Percentiles rank a stretch among this genome's conserved stretches.
phyloP scores from a whole-genome alignment of 116 monocot genomes.

The Dioscorea cayenensis region DNA sequence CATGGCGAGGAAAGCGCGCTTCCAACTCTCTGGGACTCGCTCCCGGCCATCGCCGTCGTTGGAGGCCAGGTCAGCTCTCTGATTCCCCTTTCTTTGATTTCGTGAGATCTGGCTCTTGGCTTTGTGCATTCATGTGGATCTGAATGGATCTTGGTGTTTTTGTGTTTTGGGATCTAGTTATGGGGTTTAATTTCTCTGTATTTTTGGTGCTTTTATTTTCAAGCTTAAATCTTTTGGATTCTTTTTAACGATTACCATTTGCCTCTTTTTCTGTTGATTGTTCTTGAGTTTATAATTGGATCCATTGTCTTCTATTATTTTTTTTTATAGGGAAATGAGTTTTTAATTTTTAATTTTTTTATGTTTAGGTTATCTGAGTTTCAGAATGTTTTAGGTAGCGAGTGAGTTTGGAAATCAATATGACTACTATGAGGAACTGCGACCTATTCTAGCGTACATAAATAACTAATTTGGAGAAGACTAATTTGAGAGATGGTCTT shows the following conservation, averaged over 20 bases:
- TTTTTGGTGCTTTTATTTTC: neutral
- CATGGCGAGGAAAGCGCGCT: constrained; percentile 74
- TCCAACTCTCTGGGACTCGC: constrained; percentile 81
- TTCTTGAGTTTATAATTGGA: neutral
- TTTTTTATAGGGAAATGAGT: no score
- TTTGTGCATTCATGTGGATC: neutral
- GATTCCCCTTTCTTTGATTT: neutral
- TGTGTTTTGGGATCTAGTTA: neutral
- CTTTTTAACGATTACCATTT: neutral
- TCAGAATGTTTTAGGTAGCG: no score
- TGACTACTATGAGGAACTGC: no score
- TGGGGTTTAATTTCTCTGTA: neutral
- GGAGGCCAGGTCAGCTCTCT: constrained; percentile 61
- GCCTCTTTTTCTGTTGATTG: neutral
- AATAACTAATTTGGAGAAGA: no score
- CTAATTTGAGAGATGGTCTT: no score
- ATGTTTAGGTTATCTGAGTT: no score
- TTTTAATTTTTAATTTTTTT: no score
- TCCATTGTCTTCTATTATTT: no score
- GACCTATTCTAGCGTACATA: no score
- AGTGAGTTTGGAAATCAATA: no score
- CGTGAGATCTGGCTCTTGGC: neutral
- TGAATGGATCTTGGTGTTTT: neutral
- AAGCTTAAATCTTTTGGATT: neutral
- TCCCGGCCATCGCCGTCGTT: constrained; percentile 80